Conservation (phyloP, 2,329 filamentous ascomycete genomes). For the Colletotrichum tropicicola region DNA sequence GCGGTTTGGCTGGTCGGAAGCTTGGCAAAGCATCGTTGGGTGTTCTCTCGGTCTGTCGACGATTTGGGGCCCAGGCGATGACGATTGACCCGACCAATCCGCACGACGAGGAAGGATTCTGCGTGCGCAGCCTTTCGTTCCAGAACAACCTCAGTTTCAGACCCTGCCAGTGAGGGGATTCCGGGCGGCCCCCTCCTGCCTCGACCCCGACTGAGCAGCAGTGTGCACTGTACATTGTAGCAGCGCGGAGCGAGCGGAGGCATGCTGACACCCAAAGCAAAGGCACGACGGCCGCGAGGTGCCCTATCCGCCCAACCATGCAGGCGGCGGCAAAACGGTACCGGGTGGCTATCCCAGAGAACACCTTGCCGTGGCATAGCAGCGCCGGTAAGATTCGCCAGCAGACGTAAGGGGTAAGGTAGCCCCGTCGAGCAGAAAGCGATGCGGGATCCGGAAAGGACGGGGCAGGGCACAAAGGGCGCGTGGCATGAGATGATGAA, state of each 20-base stretch:
- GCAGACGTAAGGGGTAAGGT: neutral
- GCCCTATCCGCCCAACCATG: neutral
- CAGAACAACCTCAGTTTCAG: conserved; percentile 21
- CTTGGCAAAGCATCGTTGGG: neutral
- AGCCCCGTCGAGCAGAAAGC: neutral
- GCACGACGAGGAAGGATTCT: neutral
- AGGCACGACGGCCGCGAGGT: neutral
- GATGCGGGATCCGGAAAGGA: neutral
- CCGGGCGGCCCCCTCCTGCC: neutral
- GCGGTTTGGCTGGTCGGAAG: neutral
- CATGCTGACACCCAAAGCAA: neutral
- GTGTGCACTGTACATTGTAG: too few species aligned
- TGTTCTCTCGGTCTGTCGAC: neutral
- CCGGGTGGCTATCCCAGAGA: neutral
- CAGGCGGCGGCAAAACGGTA: neutral
- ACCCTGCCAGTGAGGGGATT: conserved; percentile 13
- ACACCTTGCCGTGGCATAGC: neutral
- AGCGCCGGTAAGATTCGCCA: neutral
- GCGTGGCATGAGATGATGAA: neutral
- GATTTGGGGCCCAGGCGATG: neutral
- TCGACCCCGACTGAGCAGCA: too few species aligned
- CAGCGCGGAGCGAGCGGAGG: neutral
- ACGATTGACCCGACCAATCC: conserved; percentile 4
- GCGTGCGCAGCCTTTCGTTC: neutral
- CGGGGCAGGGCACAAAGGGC: too few species aligned